Evolutionary conservation across 148 eudicot species (phyloP), one percentile per base, ranked within the genome.

Genomic region (Oxyria digyna): DNA sequence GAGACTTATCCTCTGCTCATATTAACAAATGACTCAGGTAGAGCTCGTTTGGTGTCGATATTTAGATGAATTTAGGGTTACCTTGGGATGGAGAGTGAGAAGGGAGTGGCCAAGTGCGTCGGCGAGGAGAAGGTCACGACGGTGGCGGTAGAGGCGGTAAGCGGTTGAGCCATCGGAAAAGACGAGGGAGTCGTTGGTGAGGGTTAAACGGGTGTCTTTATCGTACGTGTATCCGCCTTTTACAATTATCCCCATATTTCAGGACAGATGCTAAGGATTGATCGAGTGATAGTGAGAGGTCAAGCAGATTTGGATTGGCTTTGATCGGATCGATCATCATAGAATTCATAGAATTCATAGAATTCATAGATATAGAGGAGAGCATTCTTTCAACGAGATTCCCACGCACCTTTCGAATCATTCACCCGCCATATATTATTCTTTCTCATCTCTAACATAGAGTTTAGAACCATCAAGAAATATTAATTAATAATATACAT

Each of bases 1-100:
- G 37, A 93, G 70, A 76, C 96, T 93, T 64, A 87, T 88, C 68
- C 90, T 81, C 98, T 93, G 24, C 38, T 10, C 8, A 12, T n/a
- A n/a, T n/a, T n/a, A n/a, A n/a, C n/a, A n/a, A n/a, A n/a, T n/a
- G n/a, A n/a, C n/a, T n/a, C n/a, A n/a, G n/a, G n/a, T n/a, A n/a
- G n/a, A n/a, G n/a, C n/a, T n/a, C n/a, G n/a, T n/a, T n/a, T n/a
- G n/a, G n/a, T n/a, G n/a, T n/a, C n/a, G n/a, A n/a, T n/a, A n/a
- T n/a, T n/a, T n/a, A n/a, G n/a, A n/a, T n/a, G 0, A 55, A 12
- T 26, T 55, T 6, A 1, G 7, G 1, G 2, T 6, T 11, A 67
- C 69, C 69, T 67, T 67, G 45, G 32, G 69, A 20, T 43, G 69
- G 48, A 67, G 49, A n/a, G 69, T 67, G 29, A 67, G 69, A 14